Percentiles rank a stretch among this genome's conserved stretches.
phyloP scores from a whole-genome alignment of 2,329 filamentous ascomycete genomes.

The Aspergillus chevalieri region DNA sequence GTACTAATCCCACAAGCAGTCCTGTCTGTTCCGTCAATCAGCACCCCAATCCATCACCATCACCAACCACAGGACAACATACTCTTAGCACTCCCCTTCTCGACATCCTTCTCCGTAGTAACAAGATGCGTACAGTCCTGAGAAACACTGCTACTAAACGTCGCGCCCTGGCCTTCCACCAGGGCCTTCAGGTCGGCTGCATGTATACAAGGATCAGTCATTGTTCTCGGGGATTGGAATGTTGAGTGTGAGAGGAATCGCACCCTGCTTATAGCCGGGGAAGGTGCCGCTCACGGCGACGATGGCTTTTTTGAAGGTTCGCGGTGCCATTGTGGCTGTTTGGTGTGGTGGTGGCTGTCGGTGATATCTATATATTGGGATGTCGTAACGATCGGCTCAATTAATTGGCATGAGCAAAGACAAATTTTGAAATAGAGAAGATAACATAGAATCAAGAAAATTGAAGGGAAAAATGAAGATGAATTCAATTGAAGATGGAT shows the following conservation, averaged over 20 bases:
- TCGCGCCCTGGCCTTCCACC: slow-evolving; percentile 30
- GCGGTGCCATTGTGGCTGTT: slow-evolving; percentile 16
- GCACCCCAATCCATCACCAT: slow-evolving; percentile 44
- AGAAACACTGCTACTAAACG: slow-evolving; percentile 24
- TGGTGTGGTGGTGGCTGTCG: no score
- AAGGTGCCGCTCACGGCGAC: slow-evolving; percentile 60
- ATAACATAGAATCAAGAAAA: no score
- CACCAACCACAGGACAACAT: slow-evolving; percentile 25
- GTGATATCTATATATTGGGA: no score
- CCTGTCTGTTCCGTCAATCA: slow-evolving; percentile 40
- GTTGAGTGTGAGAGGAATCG: slow-evolving; percentile 2
- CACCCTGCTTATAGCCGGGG: slow-evolving; percentile 47
- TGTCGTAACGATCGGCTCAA: no score
- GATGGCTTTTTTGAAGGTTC: slow-evolving; percentile 24
- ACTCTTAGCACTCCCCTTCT: slow-evolving; percentile 32
- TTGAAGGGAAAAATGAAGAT: no score
- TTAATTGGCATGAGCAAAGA: no score
- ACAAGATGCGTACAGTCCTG: slow-evolving; percentile 34
- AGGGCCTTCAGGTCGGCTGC: slow-evolving; percentile 26
- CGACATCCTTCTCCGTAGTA: slow-evolving; percentile 30
- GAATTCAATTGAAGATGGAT: no score
- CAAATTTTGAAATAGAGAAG: no score
- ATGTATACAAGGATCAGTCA: background rate
- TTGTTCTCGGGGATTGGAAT: slow-evolving; percentile 2
- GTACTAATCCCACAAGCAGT: slow-evolving; percentile 41